Evolutionary conservation across 2,329 filamentous ascomycete genomes (phyloP).

Genomic region (Pseudocercospora musae): DNA sequence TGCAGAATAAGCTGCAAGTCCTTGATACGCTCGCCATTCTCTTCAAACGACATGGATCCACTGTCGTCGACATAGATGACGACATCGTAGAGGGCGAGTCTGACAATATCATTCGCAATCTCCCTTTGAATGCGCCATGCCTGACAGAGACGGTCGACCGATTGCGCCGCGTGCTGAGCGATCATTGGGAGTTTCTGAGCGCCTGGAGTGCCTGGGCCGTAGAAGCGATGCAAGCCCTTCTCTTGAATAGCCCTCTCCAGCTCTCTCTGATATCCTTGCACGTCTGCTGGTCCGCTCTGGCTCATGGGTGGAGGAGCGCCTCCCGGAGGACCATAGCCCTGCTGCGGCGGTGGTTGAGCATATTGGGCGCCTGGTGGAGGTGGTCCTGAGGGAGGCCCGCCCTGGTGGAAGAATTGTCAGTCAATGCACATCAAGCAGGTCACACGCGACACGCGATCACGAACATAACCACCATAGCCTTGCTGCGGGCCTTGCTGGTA

Average conservation of each 20-base stretch:
- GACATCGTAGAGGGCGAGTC: conserved; percentile 60
- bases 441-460: conserved; percentile 14
- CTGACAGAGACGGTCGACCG: conserved; percentile 55
- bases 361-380: conserved; percentile 30
- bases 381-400: conserved; percentile 19
- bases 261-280: conserved; percentile 55
- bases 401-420: conserved; percentile 23
- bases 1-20: conserved; percentile 63
- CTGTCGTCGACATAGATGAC: conserved; percentile 66
- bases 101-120: conserved; percentile 61
- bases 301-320: conserved; percentile 21
- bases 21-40: conserved; percentile 63
- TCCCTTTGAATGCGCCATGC: conserved; percentile 57
- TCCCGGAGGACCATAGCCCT: conserved; percentile 35
- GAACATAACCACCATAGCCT: conserved; percentile 34
- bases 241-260: conserved; percentile 57
- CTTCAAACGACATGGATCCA: conserved; percentile 67
- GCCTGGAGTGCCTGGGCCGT: conserved; percentile 52
- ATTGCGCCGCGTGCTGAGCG: conserved; percentile 47
- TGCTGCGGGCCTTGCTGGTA: conserved; percentile 25
- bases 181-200: conserved; percentile 47
- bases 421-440: not conserved
- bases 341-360: conserved; percentile 35
- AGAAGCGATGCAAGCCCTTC: conserved; percentile 58
- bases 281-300: conserved; percentile 44